phyloP scores from a whole-genome alignment of 1,284 basidiomycete genomes.

The Fereydounia khargensis region DNA sequence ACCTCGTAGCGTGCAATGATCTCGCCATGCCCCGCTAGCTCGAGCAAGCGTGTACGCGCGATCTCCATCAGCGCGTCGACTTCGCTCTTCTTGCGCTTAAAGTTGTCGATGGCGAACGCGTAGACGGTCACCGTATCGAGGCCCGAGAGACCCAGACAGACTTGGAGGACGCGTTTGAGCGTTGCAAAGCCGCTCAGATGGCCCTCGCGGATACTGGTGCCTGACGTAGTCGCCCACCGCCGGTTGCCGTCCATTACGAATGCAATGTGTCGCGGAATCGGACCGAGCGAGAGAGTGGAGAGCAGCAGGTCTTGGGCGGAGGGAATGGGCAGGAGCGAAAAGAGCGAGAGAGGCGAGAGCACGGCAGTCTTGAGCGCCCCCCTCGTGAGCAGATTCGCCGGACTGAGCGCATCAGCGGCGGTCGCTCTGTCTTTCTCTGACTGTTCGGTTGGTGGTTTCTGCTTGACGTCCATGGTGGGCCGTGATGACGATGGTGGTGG shows the following conservation, averaged over 20 bases:
- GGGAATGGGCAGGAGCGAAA: conserved; percentile 19
- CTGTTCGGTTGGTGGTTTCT: too few relatives aligned
- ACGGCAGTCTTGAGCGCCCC: conserved; percentile 17
- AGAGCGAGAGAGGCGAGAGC: conserved; percentile 24
- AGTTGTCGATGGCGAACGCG: conserved; percentile 96
- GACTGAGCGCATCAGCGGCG: neutral
- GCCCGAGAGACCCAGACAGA: conserved; percentile 45
- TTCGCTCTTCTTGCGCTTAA: conserved; percentile 81
- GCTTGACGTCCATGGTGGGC: too few relatives aligned
- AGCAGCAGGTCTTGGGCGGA: conserved; percentile 21
- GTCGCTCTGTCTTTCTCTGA: neutral
- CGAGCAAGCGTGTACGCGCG: conserved; percentile 75
- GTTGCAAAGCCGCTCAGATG: conserved; percentile 83
- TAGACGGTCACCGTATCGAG: conserved; percentile 76
- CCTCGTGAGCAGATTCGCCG: conserved; percentile 5
- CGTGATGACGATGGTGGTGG: too few relatives aligned
- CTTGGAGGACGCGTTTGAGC: conserved; percentile 64
- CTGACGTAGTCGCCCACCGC: conserved; percentile 71
- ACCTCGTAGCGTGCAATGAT: conserved; percentile 67
- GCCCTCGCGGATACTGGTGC: conserved; percentile 61
- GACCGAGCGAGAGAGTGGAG: conserved; percentile 62
- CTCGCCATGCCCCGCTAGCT: conserved; percentile 73
- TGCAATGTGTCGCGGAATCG: conserved; percentile 84
- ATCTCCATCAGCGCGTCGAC: conserved; percentile 84
- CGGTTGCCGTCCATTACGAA: conserved; percentile 99